These are phyloP conservation scores for Globisporangium middletonii DNA, from an alignment of 352 stramenopile species.

Conservation along the genomic window DNA sequence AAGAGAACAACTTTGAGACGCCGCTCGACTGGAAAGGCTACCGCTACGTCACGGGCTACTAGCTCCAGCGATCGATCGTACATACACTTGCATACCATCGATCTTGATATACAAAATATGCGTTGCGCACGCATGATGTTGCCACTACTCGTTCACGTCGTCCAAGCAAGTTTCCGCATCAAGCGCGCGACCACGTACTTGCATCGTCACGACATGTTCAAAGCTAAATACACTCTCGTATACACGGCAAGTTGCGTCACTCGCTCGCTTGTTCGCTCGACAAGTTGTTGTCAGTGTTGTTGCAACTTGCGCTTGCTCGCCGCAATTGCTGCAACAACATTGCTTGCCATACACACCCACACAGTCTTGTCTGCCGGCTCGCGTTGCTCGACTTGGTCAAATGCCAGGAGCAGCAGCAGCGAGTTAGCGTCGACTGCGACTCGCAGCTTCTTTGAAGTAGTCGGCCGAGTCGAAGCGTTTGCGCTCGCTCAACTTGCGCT, in stretches of 20 bases:
- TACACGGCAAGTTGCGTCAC: background rate
- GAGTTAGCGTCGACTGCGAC: slow-evolving; percentile 2
- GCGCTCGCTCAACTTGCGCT: slow-evolving; percentile 57
- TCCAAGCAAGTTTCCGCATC: no score
- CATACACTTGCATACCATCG: background rate
- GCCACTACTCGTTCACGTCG: no score
- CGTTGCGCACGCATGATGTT: no score
- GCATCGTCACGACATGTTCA: no score
- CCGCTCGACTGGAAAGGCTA: slow-evolving; percentile 91
- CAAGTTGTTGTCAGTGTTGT: background rate
- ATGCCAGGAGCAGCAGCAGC: background rate
- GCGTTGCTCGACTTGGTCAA: background rate
- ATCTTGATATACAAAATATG: no score
- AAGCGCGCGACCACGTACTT: no score
- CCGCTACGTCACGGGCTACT: slow-evolving; percentile 82
- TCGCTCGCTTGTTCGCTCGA: background rate
- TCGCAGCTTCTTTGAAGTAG: slow-evolving; percentile 56
- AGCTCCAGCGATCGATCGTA: background rate
- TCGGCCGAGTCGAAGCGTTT: slow-evolving; percentile 79
- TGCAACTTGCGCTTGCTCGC: background rate
- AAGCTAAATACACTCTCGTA: background rate
- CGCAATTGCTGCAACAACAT: background rate
- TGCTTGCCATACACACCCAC: background rate
- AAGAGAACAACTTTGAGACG: slow-evolving; percentile 75
- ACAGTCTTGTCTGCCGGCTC: background rate